Evolutionary conservation across 2,329 filamentous ascomycete species (phyloP).

Genomic region (Leptodontidium sp.): DNA sequence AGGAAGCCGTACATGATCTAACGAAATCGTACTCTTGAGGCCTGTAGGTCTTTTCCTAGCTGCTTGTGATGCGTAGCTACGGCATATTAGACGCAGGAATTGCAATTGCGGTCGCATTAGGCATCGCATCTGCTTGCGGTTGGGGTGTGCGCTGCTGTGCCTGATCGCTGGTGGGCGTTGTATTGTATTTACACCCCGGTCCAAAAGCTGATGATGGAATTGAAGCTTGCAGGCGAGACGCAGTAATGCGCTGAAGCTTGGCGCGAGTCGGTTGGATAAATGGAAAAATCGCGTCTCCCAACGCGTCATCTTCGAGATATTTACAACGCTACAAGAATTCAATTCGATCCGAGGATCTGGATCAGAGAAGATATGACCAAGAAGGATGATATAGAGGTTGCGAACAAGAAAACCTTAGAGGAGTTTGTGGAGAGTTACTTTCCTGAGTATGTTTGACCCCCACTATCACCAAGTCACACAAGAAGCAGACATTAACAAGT

Average conservation of each 20-base stretch:
- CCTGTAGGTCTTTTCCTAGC: conserved; percentile 42
- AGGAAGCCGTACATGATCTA: conserved; percentile 62
- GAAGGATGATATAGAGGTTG: conserved; percentile 52
- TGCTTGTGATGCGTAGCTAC: conserved; percentile 31
- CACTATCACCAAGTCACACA: background rate
- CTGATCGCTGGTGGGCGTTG: background rate
- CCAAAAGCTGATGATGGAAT: background rate
- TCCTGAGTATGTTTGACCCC: conserved; percentile 51
- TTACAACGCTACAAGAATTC: background rate
- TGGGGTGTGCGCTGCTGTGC: background rate
- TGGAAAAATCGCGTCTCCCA: conserved; percentile 9
- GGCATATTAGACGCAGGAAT: conserved; percentile 29
- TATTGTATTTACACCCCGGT: background rate
- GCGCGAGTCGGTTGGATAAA: background rate
- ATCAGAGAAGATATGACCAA: conserved; percentile 1
- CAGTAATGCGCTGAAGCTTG: background rate
- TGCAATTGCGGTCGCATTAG: conserved; percentile 3
- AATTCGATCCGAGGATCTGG: background rate
- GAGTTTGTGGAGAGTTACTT: conserved; percentile 60
- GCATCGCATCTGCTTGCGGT: background rate
- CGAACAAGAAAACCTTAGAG: conserved; percentile 56
- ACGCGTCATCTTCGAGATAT: background rate
- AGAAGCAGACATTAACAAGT: background rate
- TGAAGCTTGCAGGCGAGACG: background rate
- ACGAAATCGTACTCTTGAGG: conserved; percentile 57